Evolutionary conservation across 2,329 filamentous ascomycete species (phyloP).

Genomic region (Fusarium burgessii): DNA sequence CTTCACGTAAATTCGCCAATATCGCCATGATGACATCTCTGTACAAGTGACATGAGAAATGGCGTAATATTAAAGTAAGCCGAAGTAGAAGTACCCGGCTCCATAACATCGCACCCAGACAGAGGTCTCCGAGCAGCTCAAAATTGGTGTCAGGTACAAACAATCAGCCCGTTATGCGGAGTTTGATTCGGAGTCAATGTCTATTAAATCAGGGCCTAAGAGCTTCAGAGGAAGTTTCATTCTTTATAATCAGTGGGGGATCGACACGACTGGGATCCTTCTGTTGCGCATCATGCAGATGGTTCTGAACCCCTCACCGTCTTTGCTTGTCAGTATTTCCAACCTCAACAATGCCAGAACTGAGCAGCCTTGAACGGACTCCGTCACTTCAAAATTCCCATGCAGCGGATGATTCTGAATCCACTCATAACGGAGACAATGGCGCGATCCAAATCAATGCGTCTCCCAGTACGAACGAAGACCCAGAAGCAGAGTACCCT

Average conservation of each 20-base stretch:
- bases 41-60: neutral
- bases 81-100: neutral
- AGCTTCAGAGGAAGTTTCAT: no score
- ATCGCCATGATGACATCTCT: no score
- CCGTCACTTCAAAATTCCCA: accelerated
- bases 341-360: slow-evolving; percentile 1
- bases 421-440: neutral
- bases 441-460: accelerated
- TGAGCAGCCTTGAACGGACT: accelerated
- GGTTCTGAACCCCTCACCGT: neutral
- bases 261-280: neutral
- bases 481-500: neutral
- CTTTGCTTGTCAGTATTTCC: neutral
- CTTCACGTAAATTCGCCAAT: no score
- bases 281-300: neutral
- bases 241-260: neutral
- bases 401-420: accelerated
- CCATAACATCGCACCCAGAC: neutral
- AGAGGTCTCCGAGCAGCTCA: no score
- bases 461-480: accelerated
- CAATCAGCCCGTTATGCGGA: no score
- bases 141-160: no score
- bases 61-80: no score
- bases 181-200: no score
- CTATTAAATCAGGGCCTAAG: no score